Evolutionary conservation across 371 early-diverging fungal genomes (phyloP).

Genomic region (Coemansia sp.): DNA sequence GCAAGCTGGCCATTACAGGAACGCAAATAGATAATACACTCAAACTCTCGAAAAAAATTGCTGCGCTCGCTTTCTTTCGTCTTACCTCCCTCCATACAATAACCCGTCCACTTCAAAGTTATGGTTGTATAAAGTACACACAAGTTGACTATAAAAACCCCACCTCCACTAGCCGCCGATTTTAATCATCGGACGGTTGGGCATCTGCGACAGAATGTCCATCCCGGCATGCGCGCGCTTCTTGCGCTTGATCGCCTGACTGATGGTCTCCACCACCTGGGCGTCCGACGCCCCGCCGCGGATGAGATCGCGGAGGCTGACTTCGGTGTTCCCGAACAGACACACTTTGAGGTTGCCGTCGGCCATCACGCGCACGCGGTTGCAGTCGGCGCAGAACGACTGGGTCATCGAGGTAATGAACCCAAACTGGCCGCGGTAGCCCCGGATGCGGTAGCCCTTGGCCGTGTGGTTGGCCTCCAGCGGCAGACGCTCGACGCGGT

Average conservation of each 20-base stretch:
- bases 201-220: constrained; percentile 73
- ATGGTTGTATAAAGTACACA: not conserved
- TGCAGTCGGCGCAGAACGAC: constrained; percentile 92
- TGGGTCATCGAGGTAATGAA: constrained; percentile 96
- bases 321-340: constrained; percentile 86
- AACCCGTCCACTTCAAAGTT: not conserved
- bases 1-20: too few species aligned
- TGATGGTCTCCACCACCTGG: constrained; percentile 66
- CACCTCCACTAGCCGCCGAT: constrained; percentile 74
- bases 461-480: constrained; percentile 82
- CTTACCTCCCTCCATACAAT: too few species aligned
- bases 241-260: constrained; percentile 81
- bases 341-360: constrained; percentile 96
- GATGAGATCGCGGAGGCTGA: constrained; percentile 77
- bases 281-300: constrained; percentile 68
- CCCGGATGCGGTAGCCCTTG: constrained; percentile 64
- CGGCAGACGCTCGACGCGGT: constrained; percentile 57
- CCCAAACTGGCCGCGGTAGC: constrained; percentile 82
- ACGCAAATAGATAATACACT: too few species aligned
- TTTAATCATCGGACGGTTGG: constrained; percentile 92
- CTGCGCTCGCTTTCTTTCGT: too few species aligned
- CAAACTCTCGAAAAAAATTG: too few species aligned
- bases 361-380: constrained; percentile 88
- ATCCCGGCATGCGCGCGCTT: constrained; percentile 90
- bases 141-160: not conserved